Evolutionary conservation across 2,329 filamentous ascomycete genomes (phyloP), one percentile per base, ranked within the genome.

Genomic region (Myriosclerotinia scirpicola): DNA sequence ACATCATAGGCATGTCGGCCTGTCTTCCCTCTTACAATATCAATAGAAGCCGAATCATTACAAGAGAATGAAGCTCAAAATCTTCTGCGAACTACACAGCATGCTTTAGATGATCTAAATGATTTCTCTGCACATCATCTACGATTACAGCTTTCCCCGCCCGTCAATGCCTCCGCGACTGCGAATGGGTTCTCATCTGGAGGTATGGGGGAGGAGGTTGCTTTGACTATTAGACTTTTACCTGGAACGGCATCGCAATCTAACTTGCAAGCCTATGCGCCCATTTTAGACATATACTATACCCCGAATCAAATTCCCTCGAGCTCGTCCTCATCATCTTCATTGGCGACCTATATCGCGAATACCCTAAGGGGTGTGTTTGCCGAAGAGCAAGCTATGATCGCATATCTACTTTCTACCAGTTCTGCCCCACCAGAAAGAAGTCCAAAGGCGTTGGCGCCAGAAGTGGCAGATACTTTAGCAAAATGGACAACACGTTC

Each of bases 111-210:
- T 78, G 90, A 92, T 73, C 84, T 93, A 68, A 93, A 94, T 74
- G 91, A 94, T 73, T 94, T 96, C 76, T 88, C 91, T 0, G 88
- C 90, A 1, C 92, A 97, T 76, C 92, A 93, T 74, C 81, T 97
- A 53, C 88, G 90, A 53, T 82, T 95, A 36, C 85, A 90, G 71
- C 81, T 90, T 46, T 81, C 83, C 5, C 80, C 84, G n/a, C 77
- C 7, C 54, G 73, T 15, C 71, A 69, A 73, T 69, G 69, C 69
- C 26, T 70, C 70, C 12, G 66, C 65, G 20, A 58, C 56, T 9
- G 46, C 55, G 17, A 67, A 68, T 44, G 77, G 75, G 5, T 70
- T 77, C 0, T 75, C 78, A 42, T 74, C 73, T 14, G 74, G 73
- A 68, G 63, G 77, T 26, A 76, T 76, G 20, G 80, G 82, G 59